Percentiles rank a stretch among this genome's conserved stretches.
These are phyloP conservation scores for Chaetomium olivaceum DNA, from an alignment of 2,329 filamentous ascomycete species.

Conservation along the genomic window DNA sequence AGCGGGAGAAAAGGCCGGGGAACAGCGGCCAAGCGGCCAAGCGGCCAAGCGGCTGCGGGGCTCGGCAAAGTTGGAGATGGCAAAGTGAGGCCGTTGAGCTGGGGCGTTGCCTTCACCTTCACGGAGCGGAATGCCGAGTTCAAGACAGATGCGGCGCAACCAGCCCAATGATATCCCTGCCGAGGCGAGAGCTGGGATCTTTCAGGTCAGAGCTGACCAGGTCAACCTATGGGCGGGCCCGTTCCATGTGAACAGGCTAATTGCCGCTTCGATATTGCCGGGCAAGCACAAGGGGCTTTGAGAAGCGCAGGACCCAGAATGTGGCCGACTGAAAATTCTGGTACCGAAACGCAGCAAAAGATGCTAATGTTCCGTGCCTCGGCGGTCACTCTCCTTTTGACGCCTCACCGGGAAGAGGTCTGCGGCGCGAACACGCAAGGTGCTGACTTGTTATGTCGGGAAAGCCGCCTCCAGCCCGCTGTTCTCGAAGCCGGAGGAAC, in stretches of 20 bases:
- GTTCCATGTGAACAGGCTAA: constrained; percentile 35
- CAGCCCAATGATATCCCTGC: constrained; percentile 28
- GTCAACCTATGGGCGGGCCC: constrained; percentile 11
- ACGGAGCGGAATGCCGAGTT: constrained; percentile 34
- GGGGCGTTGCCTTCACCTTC: constrained; percentile 20
- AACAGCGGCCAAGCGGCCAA: constrained; percentile 2
- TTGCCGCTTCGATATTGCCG: constrained; percentile 33
- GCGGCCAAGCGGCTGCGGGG: constrained; percentile 3
- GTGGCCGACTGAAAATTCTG: constrained; percentile 11
- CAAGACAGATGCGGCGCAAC: constrained; percentile 26
- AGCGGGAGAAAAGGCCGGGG: constrained; percentile 1
- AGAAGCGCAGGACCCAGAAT: constrained; percentile 20
- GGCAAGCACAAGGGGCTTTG: constrained; percentile 11
- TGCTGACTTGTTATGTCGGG: neutral
- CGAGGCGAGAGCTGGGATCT: constrained; percentile 22
- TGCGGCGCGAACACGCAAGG: constrained; percentile 10
- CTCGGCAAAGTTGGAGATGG: neutral
- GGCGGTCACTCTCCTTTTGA: constrained; percentile 21
- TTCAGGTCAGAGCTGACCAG: constrained; percentile 18
- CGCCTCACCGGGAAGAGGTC: neutral
- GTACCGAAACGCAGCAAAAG: constrained; percentile 20
- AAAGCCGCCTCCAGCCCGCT: neutral
- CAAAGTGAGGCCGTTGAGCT: constrained; percentile 18
- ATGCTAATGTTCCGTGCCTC: constrained; percentile 29
- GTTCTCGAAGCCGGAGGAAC: constrained; percentile 19